Percentiles rank a stretch among this genome's conserved stretches.
Conservation (phyloP, 345 rosid genomes). For the Carallia pectinifolia region DNA sequence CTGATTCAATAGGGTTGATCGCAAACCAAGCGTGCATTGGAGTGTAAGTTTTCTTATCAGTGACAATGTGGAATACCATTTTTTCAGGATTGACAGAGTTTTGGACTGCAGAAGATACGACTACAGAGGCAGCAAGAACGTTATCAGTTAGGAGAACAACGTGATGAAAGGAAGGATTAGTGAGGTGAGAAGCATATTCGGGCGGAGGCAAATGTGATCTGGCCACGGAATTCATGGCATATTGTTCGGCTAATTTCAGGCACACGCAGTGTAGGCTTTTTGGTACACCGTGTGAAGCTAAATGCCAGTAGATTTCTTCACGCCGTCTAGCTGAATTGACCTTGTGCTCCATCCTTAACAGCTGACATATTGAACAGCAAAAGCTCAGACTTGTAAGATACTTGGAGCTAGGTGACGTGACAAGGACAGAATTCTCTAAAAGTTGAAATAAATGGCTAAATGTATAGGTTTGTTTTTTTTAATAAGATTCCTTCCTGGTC, state of each 20-base stretch:
- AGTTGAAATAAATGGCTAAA: background rate
- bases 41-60: conserved; percentile 89
- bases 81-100: conserved; percentile 60
- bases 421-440: background rate
- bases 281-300: conserved; percentile 88
- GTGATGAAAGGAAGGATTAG: conserved; percentile 68
- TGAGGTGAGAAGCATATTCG: conserved; percentile 60
- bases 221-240: conserved; percentile 75
- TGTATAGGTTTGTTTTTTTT: background rate
- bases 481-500: too few species aligned
- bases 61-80: conserved; percentile 80
- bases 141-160: conserved; percentile 82
- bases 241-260: conserved; percentile 83
- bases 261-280: conserved; percentile 82
- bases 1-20: conserved; percentile 57
- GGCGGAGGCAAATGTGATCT: conserved; percentile 80
- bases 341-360: conserved; percentile 66
- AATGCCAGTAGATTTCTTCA: conserved; percentile 80
- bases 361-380: conserved; percentile 36
- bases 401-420: background rate
- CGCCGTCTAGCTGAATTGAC: conserved; percentile 71
- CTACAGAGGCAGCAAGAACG: conserved; percentile 90
- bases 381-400: conserved; percentile 4
- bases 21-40: conserved; percentile 99
- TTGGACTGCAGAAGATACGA: conserved; percentile 65